These are phyloP conservation scores for Aspergillus sclerotialis DNA, from an alignment of 2,329 filamentous ascomycete genomes.

Conservation along the genomic window DNA sequence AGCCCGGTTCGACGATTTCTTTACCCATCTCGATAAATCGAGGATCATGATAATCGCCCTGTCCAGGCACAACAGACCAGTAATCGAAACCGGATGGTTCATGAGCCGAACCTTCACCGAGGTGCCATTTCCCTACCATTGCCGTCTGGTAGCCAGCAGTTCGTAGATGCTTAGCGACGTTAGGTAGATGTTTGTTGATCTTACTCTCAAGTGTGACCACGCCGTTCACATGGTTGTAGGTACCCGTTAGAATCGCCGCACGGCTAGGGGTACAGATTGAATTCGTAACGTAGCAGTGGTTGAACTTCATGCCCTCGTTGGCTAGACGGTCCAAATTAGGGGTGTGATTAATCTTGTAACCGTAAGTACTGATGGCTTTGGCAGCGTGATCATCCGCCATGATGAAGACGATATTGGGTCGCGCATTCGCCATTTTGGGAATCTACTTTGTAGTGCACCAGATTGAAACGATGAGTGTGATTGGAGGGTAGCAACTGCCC, in stretches of 20 bases:
- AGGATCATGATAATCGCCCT: constrained; percentile 49
- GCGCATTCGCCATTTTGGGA: too few relatives aligned
- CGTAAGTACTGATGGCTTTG: constrained; percentile 45
- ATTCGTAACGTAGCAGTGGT: constrained; percentile 51
- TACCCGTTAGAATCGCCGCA: constrained; percentile 45
- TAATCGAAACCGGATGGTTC: constrained; percentile 47
- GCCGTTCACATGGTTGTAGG: constrained; percentile 48
- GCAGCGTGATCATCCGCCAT: constrained; percentile 51
- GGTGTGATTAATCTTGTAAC: constrained; percentile 46
- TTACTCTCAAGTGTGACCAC: constrained; percentile 44
- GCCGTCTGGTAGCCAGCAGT: constrained; percentile 44
- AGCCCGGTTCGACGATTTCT: constrained; percentile 31
- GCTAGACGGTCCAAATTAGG: constrained; percentile 47
- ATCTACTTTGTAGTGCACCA: too few relatives aligned
- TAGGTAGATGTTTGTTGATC: constrained; percentile 46
- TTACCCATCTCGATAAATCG: constrained; percentile 40
- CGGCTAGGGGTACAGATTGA: constrained; percentile 48
- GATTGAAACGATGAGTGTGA: too few relatives aligned
- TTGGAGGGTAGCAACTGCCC: too few relatives aligned
- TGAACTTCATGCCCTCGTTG: constrained; percentile 44
- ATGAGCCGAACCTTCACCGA: constrained; percentile 42
- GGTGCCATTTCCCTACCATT: constrained; percentile 51
- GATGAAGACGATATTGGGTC: constrained; percentile 43
- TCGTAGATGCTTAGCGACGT: constrained; percentile 46
- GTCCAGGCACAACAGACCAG: constrained; percentile 46